phyloP scores from a whole-genome alignment of 768 basidiomycete species.

The Boletus barrowsii region DNA sequence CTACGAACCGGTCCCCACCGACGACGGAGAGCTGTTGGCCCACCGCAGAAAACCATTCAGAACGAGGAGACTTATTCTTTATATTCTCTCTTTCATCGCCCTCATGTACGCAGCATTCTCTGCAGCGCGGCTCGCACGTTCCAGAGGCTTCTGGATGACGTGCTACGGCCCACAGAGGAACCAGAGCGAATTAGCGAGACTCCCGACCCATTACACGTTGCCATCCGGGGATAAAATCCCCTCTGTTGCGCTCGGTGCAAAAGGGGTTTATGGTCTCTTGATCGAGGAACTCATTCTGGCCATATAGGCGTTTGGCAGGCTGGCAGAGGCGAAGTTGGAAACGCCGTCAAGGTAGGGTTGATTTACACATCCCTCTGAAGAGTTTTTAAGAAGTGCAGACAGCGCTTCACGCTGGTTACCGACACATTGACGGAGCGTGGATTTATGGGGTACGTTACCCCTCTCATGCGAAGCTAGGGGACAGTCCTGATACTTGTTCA shows the following conservation, averaged over 20 bases:
- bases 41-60: not conserved
- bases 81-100: conserved; percentile 13
- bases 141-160: conserved; percentile 17
- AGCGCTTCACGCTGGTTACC: conserved; percentile 61
- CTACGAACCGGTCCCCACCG: conserved; percentile 25
- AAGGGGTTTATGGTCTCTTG: not conserved
- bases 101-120: conserved; percentile 23
- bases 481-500: conserved; percentile 20
- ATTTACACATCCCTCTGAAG: too few relatives aligned
- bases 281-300: conserved; percentile 1
- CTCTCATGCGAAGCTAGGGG: not conserved
- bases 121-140: conserved; percentile 19
- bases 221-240: conserved; percentile 71
- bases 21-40: conserved; percentile 1
- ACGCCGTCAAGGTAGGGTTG: conserved; percentile 55
- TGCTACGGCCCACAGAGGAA: conserved; percentile 21
- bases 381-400: conserved; percentile 31
- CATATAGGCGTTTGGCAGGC: conserved; percentile 63
- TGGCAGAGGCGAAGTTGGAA: conserved; percentile 54
- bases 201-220: conserved; percentile 52
- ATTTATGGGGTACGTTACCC: conserved; percentile 49
- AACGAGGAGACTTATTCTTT: conserved; percentile 26
- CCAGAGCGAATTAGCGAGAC: conserved; percentile 19
- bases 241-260: conserved; percentile 58
- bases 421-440: conserved; percentile 76